Evolutionary conservation across 768 basidiomycete species (phyloP), one percentile per base, ranked within the genome.

Genomic region (Suillus hirtellus): DNA sequence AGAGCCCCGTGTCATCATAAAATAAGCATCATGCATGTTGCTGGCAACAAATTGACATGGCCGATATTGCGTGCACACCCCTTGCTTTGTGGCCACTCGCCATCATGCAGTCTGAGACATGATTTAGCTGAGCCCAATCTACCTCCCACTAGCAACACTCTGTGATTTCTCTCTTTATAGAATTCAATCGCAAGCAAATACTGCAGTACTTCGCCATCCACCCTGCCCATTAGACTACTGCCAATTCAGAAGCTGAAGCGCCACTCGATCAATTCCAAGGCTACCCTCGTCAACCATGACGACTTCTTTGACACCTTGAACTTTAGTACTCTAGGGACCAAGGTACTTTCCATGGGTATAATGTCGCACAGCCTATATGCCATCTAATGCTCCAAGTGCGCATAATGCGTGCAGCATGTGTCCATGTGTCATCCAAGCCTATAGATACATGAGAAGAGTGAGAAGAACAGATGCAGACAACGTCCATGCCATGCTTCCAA

Each of bases 401-500:
- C n/a, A 12, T 54, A 54, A n/a, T 12, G 24, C 24, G 24, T 24
- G 24, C 24, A 24, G 55, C 15, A 24, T 17, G 24, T 17, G 37
- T 56, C 21, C 21, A 24, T 15, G 21, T 56, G 7, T 24, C 54
- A 56, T 38, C 14, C 14, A 9, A 24, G 31, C 31, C 31, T 40
- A 38, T 38, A 40, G 37, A 53, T 34, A 34, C 19, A 53, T 34
- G n/a, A 58, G 38, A 54, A 58, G 35, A 35, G 10, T 12, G 12
- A 54, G 12, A 61, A 38, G 14, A 38, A 61, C 7, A 17, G 15
- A 61, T 24, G 21, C 19, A 40, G 19, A 58, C 19, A 62, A 35
- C 21, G 27, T 43, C 61, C 59, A 60, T 27, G 2, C 12, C 37
- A 27, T 60, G 10, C 14, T 24, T 60, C 37, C 59, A 60, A 56